These are phyloP conservation scores for Citrus inodora DNA, from an alignment of 345 rosid species.

Conservation along the genomic window DNA sequence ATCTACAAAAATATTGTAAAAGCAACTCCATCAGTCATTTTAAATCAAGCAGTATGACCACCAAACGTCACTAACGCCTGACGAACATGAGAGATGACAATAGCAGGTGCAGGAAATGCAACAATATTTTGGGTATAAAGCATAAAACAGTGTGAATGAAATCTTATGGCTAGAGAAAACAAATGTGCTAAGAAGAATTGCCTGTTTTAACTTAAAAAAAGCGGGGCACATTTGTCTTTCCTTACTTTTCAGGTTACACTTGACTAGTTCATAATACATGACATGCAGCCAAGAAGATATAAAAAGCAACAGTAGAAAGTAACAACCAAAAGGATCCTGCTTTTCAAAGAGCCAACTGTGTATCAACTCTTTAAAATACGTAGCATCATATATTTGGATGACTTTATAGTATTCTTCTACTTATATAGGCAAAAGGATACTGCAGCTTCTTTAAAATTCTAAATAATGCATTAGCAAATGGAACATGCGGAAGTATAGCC, in stretches of 20 bases:
- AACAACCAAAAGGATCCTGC: not conserved
- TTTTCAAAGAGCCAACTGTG: not conserved
- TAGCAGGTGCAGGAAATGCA: not conserved
- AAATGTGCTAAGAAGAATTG: not conserved
- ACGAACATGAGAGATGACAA: not conserved
- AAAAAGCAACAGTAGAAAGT: not conserved
- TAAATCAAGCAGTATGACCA: conserved; percentile 6
- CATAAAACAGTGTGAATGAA: not conserved
- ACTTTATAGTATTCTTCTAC: not conserved
- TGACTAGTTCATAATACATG: not conserved
- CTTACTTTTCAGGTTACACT: not conserved
- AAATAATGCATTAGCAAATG: not conserved
- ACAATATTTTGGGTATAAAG: not conserved
- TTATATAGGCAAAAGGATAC: not conserved
- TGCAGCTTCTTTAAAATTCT: not conserved
- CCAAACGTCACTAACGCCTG: not conserved
- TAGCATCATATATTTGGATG: not conserved
- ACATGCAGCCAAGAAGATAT: not conserved
- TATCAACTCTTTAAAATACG: conserved; percentile 1
- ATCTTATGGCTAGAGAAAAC: not conserved
- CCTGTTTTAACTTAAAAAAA: not conserved
- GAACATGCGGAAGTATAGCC: not conserved
- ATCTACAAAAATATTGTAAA: conserved; percentile 47
- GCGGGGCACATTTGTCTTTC: not conserved
- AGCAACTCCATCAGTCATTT: conserved; percentile 4